Conservation (phyloP, 1,284 basidiomycete genomes). For the Schizophyllum commune region DNA sequence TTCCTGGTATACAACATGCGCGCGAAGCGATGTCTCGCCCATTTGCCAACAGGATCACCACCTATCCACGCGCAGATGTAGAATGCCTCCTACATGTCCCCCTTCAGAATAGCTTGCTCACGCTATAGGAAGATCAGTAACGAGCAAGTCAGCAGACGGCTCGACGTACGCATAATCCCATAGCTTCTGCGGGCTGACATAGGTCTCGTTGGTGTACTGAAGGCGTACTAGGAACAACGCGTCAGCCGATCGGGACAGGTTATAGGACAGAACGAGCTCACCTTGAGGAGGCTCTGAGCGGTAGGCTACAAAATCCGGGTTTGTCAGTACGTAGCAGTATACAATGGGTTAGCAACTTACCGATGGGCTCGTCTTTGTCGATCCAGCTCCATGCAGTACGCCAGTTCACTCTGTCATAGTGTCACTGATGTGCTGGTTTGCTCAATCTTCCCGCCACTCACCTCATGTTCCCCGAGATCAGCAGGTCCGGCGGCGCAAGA, state of each 20-base stretch:
- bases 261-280: slow-evolving; percentile 15
- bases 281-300: slow-evolving; percentile 29
- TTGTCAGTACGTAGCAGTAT: slow-evolving; percentile 1
- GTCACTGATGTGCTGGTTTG: slow-evolving; percentile 10
- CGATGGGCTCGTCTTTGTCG: slow-evolving; percentile 34
- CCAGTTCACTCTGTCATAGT: slow-evolving; percentile 2
- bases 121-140: not conserved
- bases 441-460: slow-evolving; percentile 48
- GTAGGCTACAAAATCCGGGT: slow-evolving; percentile 21
- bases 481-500: slow-evolving; percentile 51
- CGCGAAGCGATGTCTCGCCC: too few species aligned
- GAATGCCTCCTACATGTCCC: too few species aligned
- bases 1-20: too few species aligned
- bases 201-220: slow-evolving; percentile 53
- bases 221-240: slow-evolving; percentile 37
- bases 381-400: slow-evolving; percentile 36
- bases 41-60: too few species aligned
- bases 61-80: too few species aligned
- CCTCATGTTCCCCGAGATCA: slow-evolving; percentile 47
- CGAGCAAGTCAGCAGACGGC: not conserved
- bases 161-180: slow-evolving; percentile 46
- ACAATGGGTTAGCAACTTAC: slow-evolving; percentile 19
- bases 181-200: slow-evolving; percentile 54
- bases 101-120: not conserved
- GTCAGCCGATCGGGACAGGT: slow-evolving; percentile 16